phyloP scores from a whole-genome alignment of 306 rosid species.

The Dicorynia guianensis region DNA sequence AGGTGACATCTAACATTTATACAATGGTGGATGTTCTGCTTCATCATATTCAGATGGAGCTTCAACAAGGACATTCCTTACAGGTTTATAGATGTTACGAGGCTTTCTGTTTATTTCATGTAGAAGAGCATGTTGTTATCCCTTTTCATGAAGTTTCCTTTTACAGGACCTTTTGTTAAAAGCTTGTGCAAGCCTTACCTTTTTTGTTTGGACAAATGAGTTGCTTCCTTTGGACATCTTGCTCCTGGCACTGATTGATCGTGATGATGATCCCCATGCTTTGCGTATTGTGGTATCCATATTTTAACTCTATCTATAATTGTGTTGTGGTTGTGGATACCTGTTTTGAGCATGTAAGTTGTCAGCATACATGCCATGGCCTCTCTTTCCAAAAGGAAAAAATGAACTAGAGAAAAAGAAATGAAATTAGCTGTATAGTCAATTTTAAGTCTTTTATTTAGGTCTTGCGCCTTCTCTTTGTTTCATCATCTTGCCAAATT shows the following conservation, averaged over 20 bases:
- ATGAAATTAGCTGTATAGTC: conserved; percentile 2
- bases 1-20: conserved; percentile 89
- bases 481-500: background rate
- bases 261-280: conserved; percentile 99
- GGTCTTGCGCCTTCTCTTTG: conserved; percentile 18
- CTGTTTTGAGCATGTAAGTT: conserved; percentile 11
- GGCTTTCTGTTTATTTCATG: conserved; percentile 24
- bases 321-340: conserved; percentile 21
- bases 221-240: conserved; percentile 96
- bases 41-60: conserved; percentile 92
- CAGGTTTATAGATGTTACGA: conserved; percentile 61
- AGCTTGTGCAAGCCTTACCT: conserved; percentile 84
- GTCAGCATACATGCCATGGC: conserved; percentile 1
- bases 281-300: conserved; percentile 86
- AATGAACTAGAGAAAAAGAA: conserved; percentile 14
- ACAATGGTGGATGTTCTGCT: conserved; percentile 97
- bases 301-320: conserved; percentile 29
- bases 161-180: conserved; percentile 83
- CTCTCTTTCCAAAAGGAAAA: conserved; percentile 9
- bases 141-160: conserved; percentile 29
- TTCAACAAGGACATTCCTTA: conserved; percentile 80
- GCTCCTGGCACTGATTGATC: conserved; percentile 93
- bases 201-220: conserved; percentile 90
- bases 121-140: conserved; percentile 20
- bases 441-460: background rate